These are phyloP conservation scores for Solanum lycopersicoides DNA, from an alignment of 257 asterid genomes.

Conservation along the genomic window DNA sequence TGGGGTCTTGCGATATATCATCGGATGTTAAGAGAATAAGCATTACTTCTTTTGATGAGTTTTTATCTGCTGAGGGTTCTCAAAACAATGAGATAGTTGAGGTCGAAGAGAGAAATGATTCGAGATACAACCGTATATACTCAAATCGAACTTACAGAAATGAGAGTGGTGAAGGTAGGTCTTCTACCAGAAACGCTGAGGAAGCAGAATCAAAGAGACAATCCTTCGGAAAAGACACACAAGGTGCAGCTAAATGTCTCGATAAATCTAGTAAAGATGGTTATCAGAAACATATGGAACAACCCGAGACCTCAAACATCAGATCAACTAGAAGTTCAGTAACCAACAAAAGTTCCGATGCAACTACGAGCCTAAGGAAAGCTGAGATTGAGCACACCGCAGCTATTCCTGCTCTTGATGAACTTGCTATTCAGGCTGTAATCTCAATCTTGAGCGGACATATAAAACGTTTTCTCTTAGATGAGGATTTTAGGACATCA, in stretches of 20 bases:
- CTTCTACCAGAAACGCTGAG: constrained; percentile 9
- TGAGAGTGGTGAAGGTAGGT: constrained; percentile 12
- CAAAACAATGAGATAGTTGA: constrained; percentile 38
- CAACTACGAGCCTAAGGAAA: constrained; percentile 18
- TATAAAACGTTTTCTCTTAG: constrained; percentile 32
- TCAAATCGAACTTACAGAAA: constrained; percentile 25
- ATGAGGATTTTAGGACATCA: constrained; percentile 61
- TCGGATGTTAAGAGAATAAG: constrained; percentile 18
- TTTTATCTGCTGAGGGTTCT: constrained; percentile 12
- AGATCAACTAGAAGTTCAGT: constrained; percentile 6
- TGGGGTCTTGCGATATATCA: constrained; percentile 10
- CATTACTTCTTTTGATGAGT: constrained; percentile 13
- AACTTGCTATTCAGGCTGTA: constrained; percentile 60
- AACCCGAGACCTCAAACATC: constrained; percentile 7
- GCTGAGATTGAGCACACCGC: constrained; percentile 19
- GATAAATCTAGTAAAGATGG: constrained; percentile 12
- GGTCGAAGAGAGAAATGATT: constrained; percentile 16
- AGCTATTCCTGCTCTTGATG: constrained; percentile 58
- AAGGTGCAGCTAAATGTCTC: constrained; percentile 9
- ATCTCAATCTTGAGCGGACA: constrained; percentile 52
- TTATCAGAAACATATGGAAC: constrained; percentile 5
- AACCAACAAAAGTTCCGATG: constrained; percentile 4
- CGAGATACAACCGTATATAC: constrained; percentile 16
- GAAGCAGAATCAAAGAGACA: neutral
- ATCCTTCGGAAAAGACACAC: neutral